Evolutionary conservation across 257 asterid genomes (phyloP), one percentile per base, ranked within the genome.

Genomic region (Thymus quinquecostatus): DNA sequence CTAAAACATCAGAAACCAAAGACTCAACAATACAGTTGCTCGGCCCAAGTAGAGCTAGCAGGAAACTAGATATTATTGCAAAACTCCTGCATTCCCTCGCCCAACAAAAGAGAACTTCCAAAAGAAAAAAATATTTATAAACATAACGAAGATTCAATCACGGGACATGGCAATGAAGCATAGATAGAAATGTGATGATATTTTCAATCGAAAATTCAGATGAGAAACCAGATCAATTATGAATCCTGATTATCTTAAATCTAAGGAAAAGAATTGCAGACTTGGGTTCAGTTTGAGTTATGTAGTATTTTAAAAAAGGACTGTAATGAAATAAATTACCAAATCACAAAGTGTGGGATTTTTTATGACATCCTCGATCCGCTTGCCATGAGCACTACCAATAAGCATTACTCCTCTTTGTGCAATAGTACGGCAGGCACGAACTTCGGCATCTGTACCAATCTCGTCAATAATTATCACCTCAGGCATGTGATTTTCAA

Each of bases 391-490:
- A 77, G 96, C 96, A 70, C 89, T 88, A 71, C 92, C 97, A 56
- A 91, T 83, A 80, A 91, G 92, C 97, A 91, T 88, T 45, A 91
- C 88, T 56, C 97, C 96, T 87, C 96, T 86, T 82, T 91, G 90
- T 27, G 92, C 90, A 68, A 91, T 87, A 60, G 92, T 79, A 57
- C 92, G 86, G 62, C 97, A 91, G 72, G 96, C 96, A 58, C 78
- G 82, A 71, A 88, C 96, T 75, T 91, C 97, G 71, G 88, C 86
- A 75, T 82, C 86, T 47, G 94, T 87, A 56, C 97, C 85, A 71
- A 91, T 88, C 85, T 88, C 97, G 73, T 91, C 96, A 54, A 88
- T 79, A 69, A 91, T 81, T 64, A 88, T 91, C 77, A 91, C 96
- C 85, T 91, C 88, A 32, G 97, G 97, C 96, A 86, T 91, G 85